Evolutionary conservation across 2,329 filamentous ascomycete genomes (phyloP).

Genomic region (Ceratocystis diversiconidia): DNA sequence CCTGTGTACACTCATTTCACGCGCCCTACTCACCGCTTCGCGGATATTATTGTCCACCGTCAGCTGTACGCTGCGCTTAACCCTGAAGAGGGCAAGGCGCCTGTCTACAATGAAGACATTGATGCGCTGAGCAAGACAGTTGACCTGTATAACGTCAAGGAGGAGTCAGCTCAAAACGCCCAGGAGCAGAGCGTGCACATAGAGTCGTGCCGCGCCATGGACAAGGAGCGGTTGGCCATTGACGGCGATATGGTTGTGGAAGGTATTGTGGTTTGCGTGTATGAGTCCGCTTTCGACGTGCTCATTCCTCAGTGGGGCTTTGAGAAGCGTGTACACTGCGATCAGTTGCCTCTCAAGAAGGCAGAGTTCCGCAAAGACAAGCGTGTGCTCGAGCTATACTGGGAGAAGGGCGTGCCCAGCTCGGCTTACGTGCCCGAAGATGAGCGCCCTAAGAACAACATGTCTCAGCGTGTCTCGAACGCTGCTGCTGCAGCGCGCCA

Average conservation of each 20-base stretch:
- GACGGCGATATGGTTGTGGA: slow-evolving; percentile 89
- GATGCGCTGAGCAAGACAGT: slow-evolving; percentile 83
- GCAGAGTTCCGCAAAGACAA: slow-evolving; percentile 98
- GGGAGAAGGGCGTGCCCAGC: slow-evolving; percentile 97
- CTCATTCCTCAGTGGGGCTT: slow-evolving; percentile 97
- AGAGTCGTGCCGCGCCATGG: slow-evolving; percentile 90
- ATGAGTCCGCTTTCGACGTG: slow-evolving; percentile 96
- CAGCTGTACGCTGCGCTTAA: slow-evolving; percentile 82
- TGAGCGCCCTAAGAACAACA: slow-evolving; percentile 74
- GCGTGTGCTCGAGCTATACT: slow-evolving; percentile 88
- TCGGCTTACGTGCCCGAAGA: slow-evolving; percentile 94
- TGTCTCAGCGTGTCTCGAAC: slow-evolving; percentile 58
- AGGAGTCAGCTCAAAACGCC: slow-evolving; percentile 91
- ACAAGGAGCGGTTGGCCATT: slow-evolving; percentile 71
- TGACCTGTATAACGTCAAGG: slow-evolving; percentile 96
- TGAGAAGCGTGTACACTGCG: slow-evolving; percentile 97
- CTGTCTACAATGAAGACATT: slow-evolving; percentile 65
- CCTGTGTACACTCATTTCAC: slow-evolving; percentile 97
- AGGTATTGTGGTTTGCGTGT: slow-evolving; percentile 91
- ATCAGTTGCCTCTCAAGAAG: slow-evolving; percentile 94
- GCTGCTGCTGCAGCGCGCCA: slow-evolving; percentile 64
- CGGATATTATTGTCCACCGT: slow-evolving; percentile 87
- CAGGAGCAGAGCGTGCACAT: slow-evolving; percentile 99
- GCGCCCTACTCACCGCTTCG: slow-evolving; percentile 84
- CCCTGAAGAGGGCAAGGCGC: slow-evolving; percentile 41